These are phyloP conservation scores for Hymenoscyphus salicellus DNA, from an alignment of 2,329 filamentous ascomycete species.

Conservation along the genomic window DNA sequence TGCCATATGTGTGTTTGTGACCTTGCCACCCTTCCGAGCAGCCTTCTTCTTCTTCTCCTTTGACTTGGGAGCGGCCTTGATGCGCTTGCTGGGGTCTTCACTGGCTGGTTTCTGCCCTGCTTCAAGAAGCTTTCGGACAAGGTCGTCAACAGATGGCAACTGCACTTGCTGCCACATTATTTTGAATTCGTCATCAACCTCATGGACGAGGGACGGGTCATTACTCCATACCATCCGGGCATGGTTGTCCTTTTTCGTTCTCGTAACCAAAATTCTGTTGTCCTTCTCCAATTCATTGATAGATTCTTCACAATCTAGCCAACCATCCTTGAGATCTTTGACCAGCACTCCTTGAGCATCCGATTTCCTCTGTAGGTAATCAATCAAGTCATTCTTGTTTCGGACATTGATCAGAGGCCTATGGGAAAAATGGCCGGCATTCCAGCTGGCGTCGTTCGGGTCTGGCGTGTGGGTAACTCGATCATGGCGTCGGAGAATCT, in stretches of 20 bases:
- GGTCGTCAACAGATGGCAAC: slow-evolving; percentile 55
- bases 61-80: slow-evolving; percentile 35
- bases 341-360: slow-evolving; percentile 79
- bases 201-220: slow-evolving; percentile 71
- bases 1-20: slow-evolving; percentile 38
- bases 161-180: slow-evolving; percentile 78
- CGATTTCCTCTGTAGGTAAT: slow-evolving; percentile 75
- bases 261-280: slow-evolving; percentile 78
- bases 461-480: slow-evolving; percentile 57
- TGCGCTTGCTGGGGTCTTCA: slow-evolving; percentile 38
- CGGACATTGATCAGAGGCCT: slow-evolving; percentile 80
- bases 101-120: slow-evolving; percentile 39
- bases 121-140: slow-evolving; percentile 41
- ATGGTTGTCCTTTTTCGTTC: slow-evolving; percentile 88
- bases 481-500: slow-evolving; percentile 64
- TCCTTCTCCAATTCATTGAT: slow-evolving; percentile 75
- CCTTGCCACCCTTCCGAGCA: slow-evolving; percentile 35
- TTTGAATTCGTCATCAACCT: slow-evolving; percentile 79
- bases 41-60: slow-evolving; percentile 40
- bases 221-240: slow-evolving; percentile 87
- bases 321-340: slow-evolving; percentile 92
- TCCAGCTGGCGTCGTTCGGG: slow-evolving; percentile 63
- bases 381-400: slow-evolving; percentile 72
- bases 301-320: slow-evolving; percentile 77
- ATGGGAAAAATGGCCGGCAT: slow-evolving; percentile 74